Evolutionary conservation across 2,329 filamentous ascomycete genomes (phyloP).

Genomic region (Dactylellina haptotyla): DNA sequence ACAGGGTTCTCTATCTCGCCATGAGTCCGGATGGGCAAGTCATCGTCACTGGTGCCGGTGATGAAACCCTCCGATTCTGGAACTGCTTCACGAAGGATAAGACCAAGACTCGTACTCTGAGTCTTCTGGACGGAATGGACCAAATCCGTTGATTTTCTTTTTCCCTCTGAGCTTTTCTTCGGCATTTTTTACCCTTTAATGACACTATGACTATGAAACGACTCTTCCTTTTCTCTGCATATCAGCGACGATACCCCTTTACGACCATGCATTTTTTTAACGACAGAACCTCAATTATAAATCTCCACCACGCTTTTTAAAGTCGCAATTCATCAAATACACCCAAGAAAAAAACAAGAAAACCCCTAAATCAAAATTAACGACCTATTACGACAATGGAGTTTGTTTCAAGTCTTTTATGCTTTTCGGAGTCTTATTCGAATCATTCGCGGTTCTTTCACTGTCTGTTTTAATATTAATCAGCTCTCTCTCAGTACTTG

Average conservation of each 20-base stretch:
- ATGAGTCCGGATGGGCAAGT: slow-evolving; percentile 97
- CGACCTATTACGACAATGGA: slow-evolving; percentile 38
- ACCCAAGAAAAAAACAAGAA: slow-evolving; percentile 30
- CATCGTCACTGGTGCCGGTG: slow-evolving; percentile 93
- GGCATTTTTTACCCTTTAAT: slow-evolving; percentile 16
- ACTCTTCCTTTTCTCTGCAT: slow-evolving; percentile 27
- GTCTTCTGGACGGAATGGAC: slow-evolving; percentile 60
- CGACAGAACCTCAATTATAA: slow-evolving; percentile 17
- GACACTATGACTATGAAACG: slow-evolving; percentile 36
- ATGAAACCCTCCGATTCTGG: slow-evolving; percentile 97
- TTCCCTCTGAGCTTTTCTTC: slow-evolving; percentile 9
- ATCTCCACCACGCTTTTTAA: slow-evolving; percentile 1
- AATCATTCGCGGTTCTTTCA: slow-evolving; percentile 4
- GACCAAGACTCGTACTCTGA: slow-evolving; percentile 71
- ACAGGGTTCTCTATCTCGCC: slow-evolving; percentile 91
- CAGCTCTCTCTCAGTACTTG: slow-evolving; percentile 20
- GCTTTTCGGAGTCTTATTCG: slow-evolving; percentile 21
- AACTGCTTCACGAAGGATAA: slow-evolving; percentile 81
- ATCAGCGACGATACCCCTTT: slow-evolving; percentile 41
- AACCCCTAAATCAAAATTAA: slow-evolving; percentile 21
- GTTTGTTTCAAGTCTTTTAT: slow-evolving; percentile 12
- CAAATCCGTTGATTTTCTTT: slow-evolving; percentile 57
- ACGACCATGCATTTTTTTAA: slow-evolving; percentile 19
- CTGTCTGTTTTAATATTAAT: slow-evolving; percentile 30
- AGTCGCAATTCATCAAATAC: slow-evolving; percentile 8